These are phyloP conservation scores for Hygrophorus russula DNA, from an alignment of 768 basidiomycete species.

Conservation along the genomic window DNA sequence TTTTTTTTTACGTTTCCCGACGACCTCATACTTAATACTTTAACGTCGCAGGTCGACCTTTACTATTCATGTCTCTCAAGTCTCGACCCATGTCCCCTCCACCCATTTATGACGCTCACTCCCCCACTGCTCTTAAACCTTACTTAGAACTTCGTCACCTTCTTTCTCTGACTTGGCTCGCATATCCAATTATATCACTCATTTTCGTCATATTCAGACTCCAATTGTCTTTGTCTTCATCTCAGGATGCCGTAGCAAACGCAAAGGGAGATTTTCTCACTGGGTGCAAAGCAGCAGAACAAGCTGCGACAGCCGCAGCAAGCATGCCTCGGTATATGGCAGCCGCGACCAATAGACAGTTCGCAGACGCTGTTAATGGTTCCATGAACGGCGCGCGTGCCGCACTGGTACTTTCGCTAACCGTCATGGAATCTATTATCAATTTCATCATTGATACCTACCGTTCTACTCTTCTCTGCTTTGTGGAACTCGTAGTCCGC, in stretches of 20 bases:
- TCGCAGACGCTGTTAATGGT: conserved; percentile 68
- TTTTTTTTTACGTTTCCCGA: conserved; percentile 5
- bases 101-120: conserved; percentile 46
- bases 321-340: conserved; percentile 89
- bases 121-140: conserved; percentile 47
- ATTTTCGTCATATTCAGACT: conserved; percentile 81
- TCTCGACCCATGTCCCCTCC: conserved; percentile 32
- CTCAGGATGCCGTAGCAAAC: conserved; percentile 52
- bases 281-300: conserved; percentile 78
- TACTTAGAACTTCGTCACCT: conserved; percentile 79
- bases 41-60: conserved; percentile 39
- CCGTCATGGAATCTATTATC: conserved; percentile 77
- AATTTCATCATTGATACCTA: conserved; percentile 90
- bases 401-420: conserved; percentile 63
- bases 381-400: conserved; percentile 68
- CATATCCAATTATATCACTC: conserved; percentile 83
- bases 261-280: conserved; percentile 71
- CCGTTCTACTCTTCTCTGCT: conserved; percentile 88
- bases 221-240: conserved; percentile 56
- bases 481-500: conserved; percentile 79
- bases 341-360: conserved; percentile 69
- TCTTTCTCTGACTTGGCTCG: conserved; percentile 83
- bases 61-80: conserved; percentile 16
- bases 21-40: conserved; percentile 15
- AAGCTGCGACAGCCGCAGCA: conserved; percentile 69